Conservation (phyloP, 768 basidiomycete genomes). For the Mycena olivaceomarginata region DNA sequence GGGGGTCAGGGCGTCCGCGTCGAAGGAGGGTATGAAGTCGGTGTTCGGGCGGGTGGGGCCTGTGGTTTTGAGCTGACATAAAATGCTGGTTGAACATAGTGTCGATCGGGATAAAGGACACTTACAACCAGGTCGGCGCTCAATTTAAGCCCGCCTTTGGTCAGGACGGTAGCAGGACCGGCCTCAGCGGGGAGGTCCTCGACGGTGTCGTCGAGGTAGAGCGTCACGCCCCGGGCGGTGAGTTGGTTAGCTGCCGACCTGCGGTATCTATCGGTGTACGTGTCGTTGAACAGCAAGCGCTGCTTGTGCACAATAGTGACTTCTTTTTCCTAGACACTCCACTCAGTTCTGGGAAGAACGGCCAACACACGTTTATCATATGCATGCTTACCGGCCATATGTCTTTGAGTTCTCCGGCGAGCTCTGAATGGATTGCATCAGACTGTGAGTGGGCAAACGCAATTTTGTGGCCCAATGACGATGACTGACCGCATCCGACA, state of each 20-base stretch:
- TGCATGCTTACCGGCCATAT: constrained; percentile 37
- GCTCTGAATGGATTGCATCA: constrained; percentile 43
- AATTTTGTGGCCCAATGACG: neutral
- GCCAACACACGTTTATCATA: neutral
- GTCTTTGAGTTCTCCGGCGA: constrained; percentile 48
- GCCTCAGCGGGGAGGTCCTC: constrained; percentile 55
- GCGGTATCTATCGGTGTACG: constrained; percentile 67
- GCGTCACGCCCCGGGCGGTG: constrained; percentile 54
- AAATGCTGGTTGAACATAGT: neutral
- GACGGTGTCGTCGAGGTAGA: constrained; percentile 62
- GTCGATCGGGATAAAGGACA: neutral
- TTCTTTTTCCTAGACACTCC: constrained; percentile 42
- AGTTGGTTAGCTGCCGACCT: constrained; percentile 59
- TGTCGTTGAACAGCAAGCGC: constrained; percentile 61
- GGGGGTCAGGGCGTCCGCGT: constrained; percentile 56
- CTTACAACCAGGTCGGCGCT: constrained; percentile 67
- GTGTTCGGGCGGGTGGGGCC: constrained; percentile 57
- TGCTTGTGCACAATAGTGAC: constrained; percentile 70
- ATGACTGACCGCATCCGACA: constrained; percentile 66
- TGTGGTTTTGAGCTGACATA: constrained; percentile 31
- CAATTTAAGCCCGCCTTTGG: constrained; percentile 60
- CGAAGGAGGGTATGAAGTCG: constrained; percentile 52
- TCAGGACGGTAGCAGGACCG: constrained; percentile 55
- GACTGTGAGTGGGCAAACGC: neutral
- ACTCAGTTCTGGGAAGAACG: neutral